Evolutionary conservation across 176 grass and related monocot species (phyloP).

Genomic region (Triticum dicoccoides): DNA sequence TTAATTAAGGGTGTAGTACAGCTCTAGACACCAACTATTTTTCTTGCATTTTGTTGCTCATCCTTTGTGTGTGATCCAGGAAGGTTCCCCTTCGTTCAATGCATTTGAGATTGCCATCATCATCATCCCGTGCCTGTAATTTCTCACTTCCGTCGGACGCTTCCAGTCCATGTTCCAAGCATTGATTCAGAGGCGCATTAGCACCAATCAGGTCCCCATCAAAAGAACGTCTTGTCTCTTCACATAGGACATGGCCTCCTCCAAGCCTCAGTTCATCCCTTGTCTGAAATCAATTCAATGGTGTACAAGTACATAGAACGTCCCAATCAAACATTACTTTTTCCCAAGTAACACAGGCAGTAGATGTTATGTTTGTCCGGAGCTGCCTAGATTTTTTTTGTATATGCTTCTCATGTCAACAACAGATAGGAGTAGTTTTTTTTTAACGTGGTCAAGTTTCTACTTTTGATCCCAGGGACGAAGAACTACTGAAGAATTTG

Average conservation of each 20-base stretch:
- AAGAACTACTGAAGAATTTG: slow-evolving; percentile 10
- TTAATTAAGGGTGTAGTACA: too few relatives aligned
- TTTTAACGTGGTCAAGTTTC: slow-evolving; percentile 28
- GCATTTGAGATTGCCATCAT: neutral
- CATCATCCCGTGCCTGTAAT: neutral
- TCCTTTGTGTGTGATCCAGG: neutral
- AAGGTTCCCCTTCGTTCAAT: neutral
- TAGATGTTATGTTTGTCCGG: slow-evolving; percentile 1
- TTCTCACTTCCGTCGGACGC: neutral
- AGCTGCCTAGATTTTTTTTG: slow-evolving; percentile 11
- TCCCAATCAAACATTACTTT: slow-evolving; percentile 33
- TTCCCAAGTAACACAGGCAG: neutral
- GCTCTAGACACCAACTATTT: neutral
- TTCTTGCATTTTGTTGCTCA: neutral
- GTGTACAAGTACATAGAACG: slow-evolving; percentile 22
- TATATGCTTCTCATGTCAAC: neutral
- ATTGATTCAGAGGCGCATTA: slow-evolving; percentile 25
- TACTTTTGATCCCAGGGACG: slow-evolving; percentile 25
- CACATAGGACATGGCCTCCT: neutral
- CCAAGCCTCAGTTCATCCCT: slow-evolving; percentile 1
- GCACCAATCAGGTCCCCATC: slow-evolving; percentile 1
- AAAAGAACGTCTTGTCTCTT: neutral
- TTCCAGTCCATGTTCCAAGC: slow-evolving; percentile 3
- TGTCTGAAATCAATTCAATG: neutral
- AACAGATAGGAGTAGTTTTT: neutral